Evolutionary conservation across 2,329 filamentous ascomycete species (phyloP).

Genomic region (Aspergillus sp.): DNA sequence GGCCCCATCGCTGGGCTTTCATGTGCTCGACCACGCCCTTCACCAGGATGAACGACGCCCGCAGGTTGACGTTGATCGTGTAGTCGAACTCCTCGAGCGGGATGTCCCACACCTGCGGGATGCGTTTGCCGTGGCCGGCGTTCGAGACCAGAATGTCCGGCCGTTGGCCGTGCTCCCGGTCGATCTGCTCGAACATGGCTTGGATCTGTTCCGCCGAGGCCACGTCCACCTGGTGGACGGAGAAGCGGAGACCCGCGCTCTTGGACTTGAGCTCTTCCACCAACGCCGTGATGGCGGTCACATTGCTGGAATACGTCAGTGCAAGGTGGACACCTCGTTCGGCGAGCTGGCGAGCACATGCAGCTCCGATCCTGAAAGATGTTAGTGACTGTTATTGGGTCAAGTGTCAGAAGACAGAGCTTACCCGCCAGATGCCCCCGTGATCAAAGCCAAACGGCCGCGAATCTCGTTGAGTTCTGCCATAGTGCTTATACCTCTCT

Average conservation of each 20-base stretch:
- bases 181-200: conserved; percentile 55
- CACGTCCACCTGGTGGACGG: conserved; percentile 60
- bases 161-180: conserved; percentile 51
- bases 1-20: conserved; percentile 60
- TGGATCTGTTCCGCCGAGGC: conserved; percentile 53
- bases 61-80: conserved; percentile 61
- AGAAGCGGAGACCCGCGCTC: conserved; percentile 43
- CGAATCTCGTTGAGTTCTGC: conserved; percentile 46
- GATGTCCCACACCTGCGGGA: conserved; percentile 58
- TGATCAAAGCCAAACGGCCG: conserved; percentile 58
- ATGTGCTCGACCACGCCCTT: conserved; percentile 62
- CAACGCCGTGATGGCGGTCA: conserved; percentile 47
- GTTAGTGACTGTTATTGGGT: conserved; percentile 5
- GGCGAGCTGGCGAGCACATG: conserved; percentile 58
- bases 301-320: conserved; percentile 58
- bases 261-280: conserved; percentile 40
- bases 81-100: conserved; percentile 63
- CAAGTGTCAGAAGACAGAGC: conserved; percentile 10
- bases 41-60: conserved; percentile 61
- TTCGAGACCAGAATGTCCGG: conserved; percentile 67
- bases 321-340: conserved; percentile 54
- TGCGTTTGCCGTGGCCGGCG: conserved; percentile 65
- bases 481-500: conserved; percentile 10
- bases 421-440: conserved; percentile 62
- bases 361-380: conserved; percentile 57